Conservation (phyloP, 108 stramenopile species). For the Epipyxis sp. region DNA sequence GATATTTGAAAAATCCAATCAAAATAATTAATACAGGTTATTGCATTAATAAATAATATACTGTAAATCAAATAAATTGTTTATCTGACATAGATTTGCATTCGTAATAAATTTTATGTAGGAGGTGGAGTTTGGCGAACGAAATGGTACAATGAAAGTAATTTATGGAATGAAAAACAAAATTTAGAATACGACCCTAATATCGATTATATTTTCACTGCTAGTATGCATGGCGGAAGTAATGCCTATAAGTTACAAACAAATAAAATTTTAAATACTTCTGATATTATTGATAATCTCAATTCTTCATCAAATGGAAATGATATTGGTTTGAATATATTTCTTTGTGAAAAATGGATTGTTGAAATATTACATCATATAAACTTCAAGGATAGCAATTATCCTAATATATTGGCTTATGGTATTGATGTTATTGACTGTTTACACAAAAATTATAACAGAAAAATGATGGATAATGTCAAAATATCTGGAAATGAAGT, state of each 20-base stretch:
- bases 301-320: too few relatives aligned
- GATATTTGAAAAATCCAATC: not conserved
- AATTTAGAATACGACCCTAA: too few relatives aligned
- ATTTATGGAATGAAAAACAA: not conserved
- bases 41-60: not conserved
- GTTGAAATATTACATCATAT: not conserved
- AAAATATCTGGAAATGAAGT: too few relatives aligned
- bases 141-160: not conserved
- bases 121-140: not conserved
- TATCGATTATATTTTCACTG: not conserved
- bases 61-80: not conserved
- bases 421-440: not conserved
- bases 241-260: too few relatives aligned
- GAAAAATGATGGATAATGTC: too few relatives aligned
- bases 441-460: not conserved
- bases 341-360: not conserved
- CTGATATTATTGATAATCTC: too few relatives aligned
- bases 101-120: not conserved
- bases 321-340: not conserved
- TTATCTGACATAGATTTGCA: not conserved
- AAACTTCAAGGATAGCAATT: not conserved
- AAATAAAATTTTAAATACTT: too few relatives aligned
- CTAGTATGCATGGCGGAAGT: slow-evolving; percentile 1
- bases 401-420: not conserved
- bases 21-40: not conserved